Conservation (phyloP, 768 basidiomycete genomes). For the Pulveroboletus sp. region DNA sequence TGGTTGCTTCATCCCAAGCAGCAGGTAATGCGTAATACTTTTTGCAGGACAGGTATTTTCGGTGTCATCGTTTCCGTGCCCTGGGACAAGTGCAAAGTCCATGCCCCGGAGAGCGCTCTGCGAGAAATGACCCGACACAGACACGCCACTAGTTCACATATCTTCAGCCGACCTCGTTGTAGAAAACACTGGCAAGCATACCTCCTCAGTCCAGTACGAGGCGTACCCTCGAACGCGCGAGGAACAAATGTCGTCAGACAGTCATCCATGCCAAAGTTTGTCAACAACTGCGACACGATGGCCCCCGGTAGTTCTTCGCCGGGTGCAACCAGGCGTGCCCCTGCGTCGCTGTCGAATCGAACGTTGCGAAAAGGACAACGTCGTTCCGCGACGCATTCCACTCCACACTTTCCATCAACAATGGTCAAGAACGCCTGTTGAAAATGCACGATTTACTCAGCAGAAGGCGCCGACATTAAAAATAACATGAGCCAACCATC, state of each 20-base stretch:
- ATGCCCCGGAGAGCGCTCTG: background rate
- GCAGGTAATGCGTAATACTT: slow-evolving; percentile 3
- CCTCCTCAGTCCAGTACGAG: slow-evolving; percentile 16
- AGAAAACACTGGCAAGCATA: background rate
- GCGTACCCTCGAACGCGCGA: slow-evolving; percentile 14
- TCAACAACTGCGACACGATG: slow-evolving; percentile 10
- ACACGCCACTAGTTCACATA: slow-evolving; percentile 6
- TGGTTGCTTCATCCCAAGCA: slow-evolving; percentile 16
- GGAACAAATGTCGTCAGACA: slow-evolving; percentile 6
- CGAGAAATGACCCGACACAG: background rate
- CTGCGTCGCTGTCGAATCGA: slow-evolving; percentile 10
- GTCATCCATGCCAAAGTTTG: background rate
- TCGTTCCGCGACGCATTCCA: background rate
- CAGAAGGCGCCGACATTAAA: background rate
- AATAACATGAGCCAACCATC: slow-evolving; percentile 17
- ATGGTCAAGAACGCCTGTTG: slow-evolving; percentile 10
- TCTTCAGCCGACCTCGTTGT: slow-evolving; percentile 1
- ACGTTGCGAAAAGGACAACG: slow-evolving; percentile 17
- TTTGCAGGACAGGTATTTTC: background rate
- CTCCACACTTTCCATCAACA: background rate
- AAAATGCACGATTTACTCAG: background rate
- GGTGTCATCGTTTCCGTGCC: background rate
- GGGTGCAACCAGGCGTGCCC: background rate
- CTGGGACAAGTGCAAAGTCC: slow-evolving; percentile 14
- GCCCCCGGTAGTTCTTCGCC: slow-evolving; percentile 10